Percentiles rank a stretch among this genome's conserved stretches.
These are phyloP conservation scores for Mucor indicus DNA, from an alignment of 371 early-diverging fungal genomes.

Conservation along the genomic window DNA sequence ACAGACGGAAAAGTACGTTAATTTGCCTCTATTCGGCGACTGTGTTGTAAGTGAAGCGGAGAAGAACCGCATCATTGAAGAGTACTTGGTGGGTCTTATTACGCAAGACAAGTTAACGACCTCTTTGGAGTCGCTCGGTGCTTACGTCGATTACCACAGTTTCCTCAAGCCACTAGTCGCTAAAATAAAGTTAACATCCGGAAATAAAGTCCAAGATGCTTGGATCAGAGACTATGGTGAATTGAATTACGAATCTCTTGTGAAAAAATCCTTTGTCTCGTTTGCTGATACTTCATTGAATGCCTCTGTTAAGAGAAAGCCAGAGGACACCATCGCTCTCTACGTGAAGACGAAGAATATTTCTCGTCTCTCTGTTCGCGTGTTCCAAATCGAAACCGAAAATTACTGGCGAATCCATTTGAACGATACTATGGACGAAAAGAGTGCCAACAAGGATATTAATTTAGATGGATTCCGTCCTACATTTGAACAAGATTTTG, in stretches of 20 bases:
- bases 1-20: no score
- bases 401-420: constrained; percentile 34
- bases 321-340: constrained; percentile 16
- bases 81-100: constrained; percentile 22
- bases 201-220: neutral
- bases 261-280: constrained; percentile 10
- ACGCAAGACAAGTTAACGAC: constrained; percentile 8
- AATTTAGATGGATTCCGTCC: constrained; percentile 42
- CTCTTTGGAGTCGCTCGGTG: constrained; percentile 10
- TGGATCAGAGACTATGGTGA: constrained; percentile 11
- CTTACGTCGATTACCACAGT: constrained; percentile 14
- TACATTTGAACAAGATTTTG: constrained; percentile 34
- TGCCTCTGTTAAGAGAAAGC: constrained; percentile 8
- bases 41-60: neutral
- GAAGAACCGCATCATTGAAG: constrained; percentile 1
- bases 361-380: constrained; percentile 29
- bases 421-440: neutral
- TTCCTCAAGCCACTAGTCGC: constrained; percentile 20
- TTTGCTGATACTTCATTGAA: constrained; percentile 17
- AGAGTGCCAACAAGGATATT: constrained; percentile 8
- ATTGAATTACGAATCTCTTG: constrained; percentile 12
- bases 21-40: constrained; percentile 6
- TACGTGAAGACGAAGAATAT: constrained; percentile 35
- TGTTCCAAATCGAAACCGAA: constrained; percentile 36
- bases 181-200: constrained; percentile 12